Evolutionary conservation across 805 yeast genomes (phyloP).

Genomic region (Yarrowia sp.): DNA sequence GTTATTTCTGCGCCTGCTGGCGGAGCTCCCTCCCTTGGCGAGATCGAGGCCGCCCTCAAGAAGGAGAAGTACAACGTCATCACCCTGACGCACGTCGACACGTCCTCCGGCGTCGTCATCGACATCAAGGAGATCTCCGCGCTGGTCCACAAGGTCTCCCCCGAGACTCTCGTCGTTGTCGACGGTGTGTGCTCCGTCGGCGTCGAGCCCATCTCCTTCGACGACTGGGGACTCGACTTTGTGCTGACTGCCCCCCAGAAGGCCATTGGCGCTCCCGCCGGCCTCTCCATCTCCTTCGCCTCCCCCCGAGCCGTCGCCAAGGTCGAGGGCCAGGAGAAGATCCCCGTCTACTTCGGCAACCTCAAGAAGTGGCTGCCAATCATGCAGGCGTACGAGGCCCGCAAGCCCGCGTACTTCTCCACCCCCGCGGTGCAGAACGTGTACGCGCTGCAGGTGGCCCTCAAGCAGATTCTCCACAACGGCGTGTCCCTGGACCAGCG

Average conservation of each 20-base stretch:
- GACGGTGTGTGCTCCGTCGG: slow-evolving; percentile 96
- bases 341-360: slow-evolving; percentile 61
- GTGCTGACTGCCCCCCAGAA: slow-evolving; percentile 92
- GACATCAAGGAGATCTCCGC: slow-evolving; percentile 63
- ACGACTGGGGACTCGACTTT: slow-evolving; percentile 85
- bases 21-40: slow-evolving; percentile 56
- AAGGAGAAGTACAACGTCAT: slow-evolving; percentile 58
- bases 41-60: slow-evolving; percentile 56
- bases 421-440: slow-evolving; percentile 91
- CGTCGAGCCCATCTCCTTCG: slow-evolving; percentile 81
- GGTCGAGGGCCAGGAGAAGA: slow-evolving; percentile 44
- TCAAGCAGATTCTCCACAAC: slow-evolving; percentile 60
- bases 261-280: slow-evolving; percentile 93
- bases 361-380: slow-evolving; percentile 85
- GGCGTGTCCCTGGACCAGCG: slow-evolving; percentile 54
- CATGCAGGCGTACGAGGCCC: slow-evolving; percentile 80
- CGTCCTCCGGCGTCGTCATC: slow-evolving; percentile 89
- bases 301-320: slow-evolving; percentile 75
- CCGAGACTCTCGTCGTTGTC: slow-evolving; percentile 78
- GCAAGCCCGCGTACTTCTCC: slow-evolving; percentile 83
- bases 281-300: slow-evolving; percentile 73
- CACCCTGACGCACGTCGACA: slow-evolving; percentile 93
- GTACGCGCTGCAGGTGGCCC: slow-evolving; percentile 74
- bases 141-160: slow-evolving; percentile 62
- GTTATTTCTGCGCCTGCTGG: slow-evolving; percentile 67